Evolutionary conservation across 2,329 filamentous ascomycete genomes (phyloP).

Genomic region (Leptographium galeiforme): DNA sequence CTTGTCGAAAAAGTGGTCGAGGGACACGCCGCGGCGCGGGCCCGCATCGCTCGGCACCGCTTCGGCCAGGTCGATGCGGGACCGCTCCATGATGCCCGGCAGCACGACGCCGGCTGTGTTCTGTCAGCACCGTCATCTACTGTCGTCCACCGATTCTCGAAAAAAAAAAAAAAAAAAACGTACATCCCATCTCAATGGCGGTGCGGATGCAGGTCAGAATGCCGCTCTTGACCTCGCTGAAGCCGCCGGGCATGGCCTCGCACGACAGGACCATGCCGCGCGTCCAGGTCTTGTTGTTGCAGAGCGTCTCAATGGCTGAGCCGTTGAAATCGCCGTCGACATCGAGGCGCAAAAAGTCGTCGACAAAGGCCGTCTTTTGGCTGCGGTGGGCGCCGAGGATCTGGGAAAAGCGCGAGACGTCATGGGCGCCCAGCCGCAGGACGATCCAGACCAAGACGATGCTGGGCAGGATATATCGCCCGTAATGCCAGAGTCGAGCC

Average conservation of each 20-base stretch:
- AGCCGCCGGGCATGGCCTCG: slow-evolving; percentile 26
- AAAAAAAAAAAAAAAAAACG: too few species aligned
- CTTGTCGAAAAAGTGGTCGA: slow-evolving; percentile 23
- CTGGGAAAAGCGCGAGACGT: slow-evolving; percentile 4
- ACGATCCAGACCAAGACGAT: slow-evolving; percentile 16
- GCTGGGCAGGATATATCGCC: slow-evolving; percentile 14
- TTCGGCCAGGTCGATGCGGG: slow-evolving; percentile 17
- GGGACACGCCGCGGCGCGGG: slow-evolving; percentile 15
- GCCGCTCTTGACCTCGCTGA: slow-evolving; percentile 31
- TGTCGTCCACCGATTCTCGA: neutral
- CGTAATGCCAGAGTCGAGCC: slow-evolving; percentile 14
- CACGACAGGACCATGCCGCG: slow-evolving; percentile 28
- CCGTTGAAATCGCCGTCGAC: slow-evolving; percentile 20
- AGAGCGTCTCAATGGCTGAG: slow-evolving; percentile 18
- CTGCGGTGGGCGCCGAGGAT: slow-evolving; percentile 18
- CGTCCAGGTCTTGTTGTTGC: slow-evolving; percentile 24
- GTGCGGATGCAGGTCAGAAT: slow-evolving; percentile 30
- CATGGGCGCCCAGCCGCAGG: slow-evolving; percentile 8
- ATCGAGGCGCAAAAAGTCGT: slow-evolving; percentile 20
- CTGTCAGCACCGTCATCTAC: neutral
- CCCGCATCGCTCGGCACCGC: slow-evolving; percentile 14
- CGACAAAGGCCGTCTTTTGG: slow-evolving; percentile 20
- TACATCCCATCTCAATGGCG: slow-evolving; percentile 33
- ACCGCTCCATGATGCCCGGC: slow-evolving; percentile 21
- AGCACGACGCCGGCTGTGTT: slow-evolving; percentile 22